Evolutionary conservation across 2,329 filamentous ascomycete species (phyloP).

Genomic region (Onygena corvina): DNA sequence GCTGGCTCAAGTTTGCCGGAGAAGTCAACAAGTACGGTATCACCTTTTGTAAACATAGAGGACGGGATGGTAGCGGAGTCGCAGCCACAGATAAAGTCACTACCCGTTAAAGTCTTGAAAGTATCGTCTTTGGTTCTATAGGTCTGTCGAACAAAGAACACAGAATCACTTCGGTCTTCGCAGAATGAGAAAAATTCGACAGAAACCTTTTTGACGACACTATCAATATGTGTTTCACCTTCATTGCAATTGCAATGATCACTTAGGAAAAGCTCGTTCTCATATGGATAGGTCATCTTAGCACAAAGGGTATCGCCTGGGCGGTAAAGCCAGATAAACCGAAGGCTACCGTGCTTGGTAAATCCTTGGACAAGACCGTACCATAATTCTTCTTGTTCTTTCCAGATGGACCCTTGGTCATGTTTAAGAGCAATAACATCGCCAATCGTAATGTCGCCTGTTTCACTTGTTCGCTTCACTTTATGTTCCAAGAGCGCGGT

Average conservation of each 20-base stretch:
- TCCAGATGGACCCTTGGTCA: conserved; percentile 46
- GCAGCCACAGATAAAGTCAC: conserved; percentile 46
- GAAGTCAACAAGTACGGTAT: conserved; percentile 45
- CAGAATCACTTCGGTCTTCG: conserved; percentile 31
- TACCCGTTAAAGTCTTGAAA: conserved; percentile 47
- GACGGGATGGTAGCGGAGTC: not conserved
- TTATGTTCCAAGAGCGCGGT: conserved; percentile 7
- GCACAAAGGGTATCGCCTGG: conserved; percentile 59
- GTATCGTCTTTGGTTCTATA: conserved; percentile 50
- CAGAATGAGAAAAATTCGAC: conserved; percentile 47
- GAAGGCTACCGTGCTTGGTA: conserved; percentile 34
- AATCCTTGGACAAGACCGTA: conserved; percentile 50
- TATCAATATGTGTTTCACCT: conserved; percentile 39
- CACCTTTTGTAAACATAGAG: conserved; percentile 39
- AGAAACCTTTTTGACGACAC: conserved; percentile 47
- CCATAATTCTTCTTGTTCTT: conserved; percentile 45
- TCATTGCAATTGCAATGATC: conserved; percentile 61
- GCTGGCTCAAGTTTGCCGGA: conserved; percentile 45
- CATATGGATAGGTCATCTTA: conserved; percentile 54
- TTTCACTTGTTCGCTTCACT: not conserved
- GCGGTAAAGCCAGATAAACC: conserved; percentile 63
- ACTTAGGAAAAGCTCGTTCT: conserved; percentile 64
- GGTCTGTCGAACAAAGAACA: conserved; percentile 59
- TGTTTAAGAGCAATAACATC: conserved; percentile 40
- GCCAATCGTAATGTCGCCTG: conserved; percentile 27